Evolutionary conservation across 768 basidiomycete species (phyloP).

Genomic region (Naganishia randhawae): DNA sequence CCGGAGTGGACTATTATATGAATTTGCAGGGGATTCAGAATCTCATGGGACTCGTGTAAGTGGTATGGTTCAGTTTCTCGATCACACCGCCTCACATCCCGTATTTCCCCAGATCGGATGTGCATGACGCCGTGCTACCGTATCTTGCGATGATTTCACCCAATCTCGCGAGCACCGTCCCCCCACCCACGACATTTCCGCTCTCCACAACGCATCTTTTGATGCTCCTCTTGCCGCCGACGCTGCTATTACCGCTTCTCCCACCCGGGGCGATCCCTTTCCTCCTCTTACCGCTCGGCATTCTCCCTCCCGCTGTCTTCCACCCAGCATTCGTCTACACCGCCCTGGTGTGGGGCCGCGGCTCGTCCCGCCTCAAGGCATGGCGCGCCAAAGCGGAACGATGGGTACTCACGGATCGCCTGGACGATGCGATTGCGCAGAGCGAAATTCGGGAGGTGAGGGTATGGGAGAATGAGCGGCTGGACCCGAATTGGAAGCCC

Average conservation of each 20-base stretch:
- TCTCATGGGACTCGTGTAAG: constrained; percentile 78
- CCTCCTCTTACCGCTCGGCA: constrained; percentile 44
- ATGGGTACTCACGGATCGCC: constrained; percentile 38
- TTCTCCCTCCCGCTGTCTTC: constrained; percentile 41
- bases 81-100: not conserved
- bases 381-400: constrained; percentile 34
- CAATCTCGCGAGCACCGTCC: constrained; percentile 15
- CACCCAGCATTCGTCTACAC: constrained; percentile 44
- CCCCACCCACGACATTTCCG: constrained; percentile 37
- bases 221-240: constrained; percentile 41
- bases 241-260: constrained; percentile 42
- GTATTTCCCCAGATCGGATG: constrained; percentile 23
- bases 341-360: constrained; percentile 1
- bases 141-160: constrained; percentile 29
- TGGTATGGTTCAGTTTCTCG: constrained; percentile 7
- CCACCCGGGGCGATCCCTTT: constrained; percentile 39
- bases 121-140: constrained; percentile 29
- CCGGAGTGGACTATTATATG: constrained; percentile 73
- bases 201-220: constrained; percentile 44
- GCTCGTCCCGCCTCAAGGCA: constrained; percentile 7
- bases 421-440: constrained; percentile 40
- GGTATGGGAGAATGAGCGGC: constrained; percentile 49
- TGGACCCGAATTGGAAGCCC: constrained; percentile 38
- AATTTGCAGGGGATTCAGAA: constrained; percentile 88
- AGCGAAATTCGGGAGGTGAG: constrained; percentile 38